Percentiles rank a stretch among this genome's conserved stretches.
These are phyloP conservation scores for Colletotrichum navitas DNA, from an alignment of 2,329 filamentous ascomycete genomes.

Conservation along the genomic window DNA sequence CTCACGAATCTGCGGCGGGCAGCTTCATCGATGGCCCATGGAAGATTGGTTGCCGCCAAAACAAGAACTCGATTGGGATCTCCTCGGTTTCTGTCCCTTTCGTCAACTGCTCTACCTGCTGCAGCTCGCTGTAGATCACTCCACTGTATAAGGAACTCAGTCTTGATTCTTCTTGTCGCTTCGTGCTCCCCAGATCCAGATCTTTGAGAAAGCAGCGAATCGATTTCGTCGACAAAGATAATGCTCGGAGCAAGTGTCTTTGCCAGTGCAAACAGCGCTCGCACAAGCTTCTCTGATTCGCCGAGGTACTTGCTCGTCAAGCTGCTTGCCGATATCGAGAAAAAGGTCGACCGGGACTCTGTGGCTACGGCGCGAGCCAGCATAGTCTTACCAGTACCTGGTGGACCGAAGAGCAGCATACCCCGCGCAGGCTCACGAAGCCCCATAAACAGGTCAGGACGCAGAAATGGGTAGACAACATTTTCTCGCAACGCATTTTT, in stretches of 20 bases:
- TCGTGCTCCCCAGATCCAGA: conserved; percentile 91
- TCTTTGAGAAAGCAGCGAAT: conserved; percentile 88
- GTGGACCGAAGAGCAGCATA: conserved; percentile 96
- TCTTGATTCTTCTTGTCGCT: conserved; percentile 93
- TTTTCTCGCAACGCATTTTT: conserved; percentile 95
- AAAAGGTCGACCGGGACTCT: conserved; percentile 94
- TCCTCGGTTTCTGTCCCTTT: conserved; percentile 76
- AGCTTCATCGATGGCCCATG: conserved; percentile 98
- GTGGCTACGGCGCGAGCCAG: conserved; percentile 93
- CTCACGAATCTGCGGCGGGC: conserved; percentile 91
- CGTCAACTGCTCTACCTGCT: conserved; percentile 80
- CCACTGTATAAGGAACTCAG: conserved; percentile 98
- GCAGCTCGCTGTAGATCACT: conserved; percentile 92
- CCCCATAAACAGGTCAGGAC: conserved; percentile 95
- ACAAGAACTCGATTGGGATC: conserved; percentile 92
- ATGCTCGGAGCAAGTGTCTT: conserved; percentile 92
- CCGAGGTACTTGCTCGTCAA: conserved; percentile 96
- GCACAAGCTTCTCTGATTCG: conserved; percentile 95
- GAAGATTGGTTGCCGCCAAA: conserved; percentile 93
- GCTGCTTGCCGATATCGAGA: conserved; percentile 95
- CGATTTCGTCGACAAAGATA: conserved; percentile 98
- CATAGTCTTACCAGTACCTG: conserved; percentile 99
- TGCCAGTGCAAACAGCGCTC: conserved; percentile 90
- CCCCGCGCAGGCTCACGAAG: conserved; percentile 92
- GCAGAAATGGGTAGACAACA: conserved; percentile 95